Evolutionary conservation across 176 grass and related monocot genomes (phyloP).

Genomic region (Bromus sterilis): DNA sequence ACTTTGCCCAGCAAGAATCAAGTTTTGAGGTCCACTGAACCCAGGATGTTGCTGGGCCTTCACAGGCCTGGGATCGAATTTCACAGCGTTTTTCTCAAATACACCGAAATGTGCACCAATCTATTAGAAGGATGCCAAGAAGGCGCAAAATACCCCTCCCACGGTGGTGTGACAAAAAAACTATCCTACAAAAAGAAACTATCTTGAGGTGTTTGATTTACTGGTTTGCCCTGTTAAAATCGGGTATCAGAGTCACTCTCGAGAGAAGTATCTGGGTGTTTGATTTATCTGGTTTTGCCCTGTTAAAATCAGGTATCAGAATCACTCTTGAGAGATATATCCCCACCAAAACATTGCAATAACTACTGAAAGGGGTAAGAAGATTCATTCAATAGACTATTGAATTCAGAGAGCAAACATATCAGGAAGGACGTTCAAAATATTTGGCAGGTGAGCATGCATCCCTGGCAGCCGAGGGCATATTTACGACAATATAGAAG

Average conservation of each 20-base stretch:
- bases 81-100: not conserved
- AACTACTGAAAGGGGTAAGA: not conserved
- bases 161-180: not conserved
- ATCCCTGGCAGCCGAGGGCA: not conserved
- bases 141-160: not conserved
- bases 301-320: too few species aligned
- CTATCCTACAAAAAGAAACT: too few species aligned
- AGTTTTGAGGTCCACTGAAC: not conserved
- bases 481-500: not conserved
- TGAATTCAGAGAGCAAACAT: not conserved
- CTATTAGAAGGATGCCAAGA: not conserved
- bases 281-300: too few species aligned
- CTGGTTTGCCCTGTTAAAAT: too few species aligned
- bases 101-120: not conserved
- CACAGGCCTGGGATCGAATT: not conserved
- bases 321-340: not conserved
- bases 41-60: not conserved
- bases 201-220: too few species aligned
- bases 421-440: not conserved
- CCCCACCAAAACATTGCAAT: not conserved
- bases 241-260: too few species aligned
- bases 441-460: constrained; percentile 9
- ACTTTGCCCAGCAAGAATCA: not conserved
- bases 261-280: too few species aligned
- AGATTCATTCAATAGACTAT: not conserved